Evolutionary conservation across 2,329 filamentous ascomycete genomes (phyloP).

Genomic region (Aspergillus quadrilineatus): DNA sequence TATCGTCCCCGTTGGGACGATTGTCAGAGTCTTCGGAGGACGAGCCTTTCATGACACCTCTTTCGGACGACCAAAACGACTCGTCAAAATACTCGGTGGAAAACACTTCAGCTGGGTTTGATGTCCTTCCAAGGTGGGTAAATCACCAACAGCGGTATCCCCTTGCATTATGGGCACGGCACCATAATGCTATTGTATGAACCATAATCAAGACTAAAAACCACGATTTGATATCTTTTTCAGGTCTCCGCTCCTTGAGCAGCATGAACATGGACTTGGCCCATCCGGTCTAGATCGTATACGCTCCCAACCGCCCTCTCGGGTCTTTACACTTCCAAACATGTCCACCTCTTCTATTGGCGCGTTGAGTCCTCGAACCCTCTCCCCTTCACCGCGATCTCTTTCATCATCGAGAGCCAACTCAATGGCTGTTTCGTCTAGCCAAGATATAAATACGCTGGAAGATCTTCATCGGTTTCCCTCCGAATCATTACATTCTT

Average conservation of each 20-base stretch:
- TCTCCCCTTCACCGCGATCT: conserved; percentile 69
- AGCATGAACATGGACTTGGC: conserved; percentile 84
- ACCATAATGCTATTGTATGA: conserved; percentile 9
- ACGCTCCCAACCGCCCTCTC: conserved; percentile 72
- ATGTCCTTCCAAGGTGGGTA: conserved; percentile 71
- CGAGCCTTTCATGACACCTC: conserved; percentile 45
- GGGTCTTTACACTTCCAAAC: conserved; percentile 64
- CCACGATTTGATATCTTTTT: conserved; percentile 16
- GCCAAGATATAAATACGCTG: conserved; percentile 66
- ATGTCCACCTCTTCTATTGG: conserved; percentile 63
- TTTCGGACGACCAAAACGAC: conserved; percentile 54
- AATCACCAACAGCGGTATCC: conserved; percentile 12
- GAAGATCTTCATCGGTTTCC: conserved; percentile 93
- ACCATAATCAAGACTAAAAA: conserved; percentile 16
- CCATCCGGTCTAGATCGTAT: conserved; percentile 88
- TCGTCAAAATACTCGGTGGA: conserved; percentile 75
- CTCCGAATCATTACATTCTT: conserved; percentile 93
- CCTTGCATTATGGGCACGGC: conserved; percentile 19
- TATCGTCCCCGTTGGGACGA: conserved; percentile 39
- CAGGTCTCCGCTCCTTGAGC: conserved; percentile 82
- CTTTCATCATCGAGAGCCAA: conserved; percentile 57
- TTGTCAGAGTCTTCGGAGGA: conserved; percentile 38
- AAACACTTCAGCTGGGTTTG: conserved; percentile 65
- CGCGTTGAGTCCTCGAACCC: conserved; percentile 60
- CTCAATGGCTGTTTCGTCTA: conserved; percentile 58